Evolutionary conservation across 1,284 basidiomycete species (phyloP).

Genomic region (Gomphus sp.): DNA sequence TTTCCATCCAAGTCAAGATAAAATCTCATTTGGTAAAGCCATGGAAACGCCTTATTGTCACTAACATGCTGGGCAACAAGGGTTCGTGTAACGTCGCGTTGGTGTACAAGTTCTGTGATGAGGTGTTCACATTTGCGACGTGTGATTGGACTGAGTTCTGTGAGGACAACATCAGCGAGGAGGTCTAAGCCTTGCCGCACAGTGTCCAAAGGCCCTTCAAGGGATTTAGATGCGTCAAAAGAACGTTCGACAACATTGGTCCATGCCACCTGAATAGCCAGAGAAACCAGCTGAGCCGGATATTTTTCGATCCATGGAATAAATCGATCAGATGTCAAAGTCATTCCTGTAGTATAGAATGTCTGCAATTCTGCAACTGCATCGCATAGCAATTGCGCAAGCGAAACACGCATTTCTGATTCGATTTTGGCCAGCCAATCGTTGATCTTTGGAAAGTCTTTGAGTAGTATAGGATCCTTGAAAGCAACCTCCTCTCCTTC

Average conservation of each 20-base stretch:
- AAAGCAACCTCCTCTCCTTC: constrained; percentile 94
- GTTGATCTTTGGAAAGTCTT: constrained; percentile 96
- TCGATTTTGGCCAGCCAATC: constrained; percentile 96
- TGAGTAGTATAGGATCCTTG: constrained; percentile 74
- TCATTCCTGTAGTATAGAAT: constrained; percentile 66
- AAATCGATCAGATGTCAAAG: constrained; percentile 55
- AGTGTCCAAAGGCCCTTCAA: constrained; percentile 66
- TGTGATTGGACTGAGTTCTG: constrained; percentile 81
- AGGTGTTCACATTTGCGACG: constrained; percentile 97
- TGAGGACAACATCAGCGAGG: constrained; percentile 91
- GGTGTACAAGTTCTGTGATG: constrained; percentile 98
- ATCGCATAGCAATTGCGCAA: constrained; percentile 75
- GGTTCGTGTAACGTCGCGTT: constrained; percentile 86
- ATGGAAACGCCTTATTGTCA: constrained; percentile 73
- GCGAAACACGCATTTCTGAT: constrained; percentile 87
- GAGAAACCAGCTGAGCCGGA: constrained; percentile 92
- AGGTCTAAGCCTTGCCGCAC: constrained; percentile 83
- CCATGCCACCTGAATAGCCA: constrained; percentile 94
- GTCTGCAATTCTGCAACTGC: constrained; percentile 71
- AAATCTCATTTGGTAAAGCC: constrained; percentile 99
- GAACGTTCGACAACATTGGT: constrained; percentile 77
- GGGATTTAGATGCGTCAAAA: constrained; percentile 45
- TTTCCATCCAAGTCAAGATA: constrained; percentile 61
- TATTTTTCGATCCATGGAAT: constrained; percentile 89
- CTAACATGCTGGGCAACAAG: constrained; percentile 63